Percentiles rank a stretch among this genome's conserved stretches.
These are phyloP conservation scores for Daldinia sp. DNA, from an alignment of 2,329 filamentous ascomycete species.

Conservation along the genomic window DNA sequence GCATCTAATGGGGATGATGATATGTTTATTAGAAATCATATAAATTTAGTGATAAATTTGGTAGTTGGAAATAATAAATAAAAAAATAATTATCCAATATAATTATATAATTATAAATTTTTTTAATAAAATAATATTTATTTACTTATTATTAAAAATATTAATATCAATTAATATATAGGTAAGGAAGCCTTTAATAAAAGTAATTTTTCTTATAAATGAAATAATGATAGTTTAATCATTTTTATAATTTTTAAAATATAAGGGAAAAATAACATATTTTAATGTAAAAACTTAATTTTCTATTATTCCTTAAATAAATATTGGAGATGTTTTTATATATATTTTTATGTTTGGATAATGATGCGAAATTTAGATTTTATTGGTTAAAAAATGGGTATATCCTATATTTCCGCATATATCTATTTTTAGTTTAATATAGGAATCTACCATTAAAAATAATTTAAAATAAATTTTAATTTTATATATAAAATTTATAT, in stretches of 20 bases:
- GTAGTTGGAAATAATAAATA: not conserved
- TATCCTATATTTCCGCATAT: not conserved
- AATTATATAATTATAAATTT: not conserved
- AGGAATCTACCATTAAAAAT: too few species aligned
- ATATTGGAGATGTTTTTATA: not conserved
- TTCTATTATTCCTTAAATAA: not conserved
- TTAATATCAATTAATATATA: not conserved
- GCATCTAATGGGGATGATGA: not conserved
- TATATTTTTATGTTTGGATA: not conserved
- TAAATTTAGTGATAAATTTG: not conserved
- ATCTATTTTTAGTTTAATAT: not conserved
- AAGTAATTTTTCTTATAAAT: not conserved
- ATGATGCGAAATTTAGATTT: not conserved
- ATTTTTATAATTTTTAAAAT: not conserved
- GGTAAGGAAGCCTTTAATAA: not conserved
- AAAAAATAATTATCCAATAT: not conserved
- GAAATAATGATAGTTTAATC: not conserved
- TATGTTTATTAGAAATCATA: not conserved
- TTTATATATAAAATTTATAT: not conserved
- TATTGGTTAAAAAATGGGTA: not conserved
- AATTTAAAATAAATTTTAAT: not conserved
- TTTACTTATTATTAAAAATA: not conserved
- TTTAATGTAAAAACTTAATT: not conserved
- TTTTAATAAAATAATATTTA: not conserved
- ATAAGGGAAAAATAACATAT: not conserved